Evolutionary conservation across 306 rosid genomes (phyloP).

Genomic region (Castanea sativa): DNA sequence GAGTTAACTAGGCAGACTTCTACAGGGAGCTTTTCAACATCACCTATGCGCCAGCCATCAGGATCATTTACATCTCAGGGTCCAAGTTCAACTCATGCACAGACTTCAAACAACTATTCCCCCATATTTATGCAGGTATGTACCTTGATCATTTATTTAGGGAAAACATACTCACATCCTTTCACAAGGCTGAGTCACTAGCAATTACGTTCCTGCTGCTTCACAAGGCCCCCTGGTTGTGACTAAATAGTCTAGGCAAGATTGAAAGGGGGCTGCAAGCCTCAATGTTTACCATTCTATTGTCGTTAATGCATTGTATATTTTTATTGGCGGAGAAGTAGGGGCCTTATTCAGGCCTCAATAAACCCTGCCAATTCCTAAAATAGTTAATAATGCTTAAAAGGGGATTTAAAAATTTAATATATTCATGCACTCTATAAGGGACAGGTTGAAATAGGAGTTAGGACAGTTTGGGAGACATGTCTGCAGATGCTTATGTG

Average conservation of each 20-base stretch:
- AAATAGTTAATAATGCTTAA: background rate
- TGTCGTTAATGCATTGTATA: background rate
- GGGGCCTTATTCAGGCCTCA: background rate
- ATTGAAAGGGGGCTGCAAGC: background rate
- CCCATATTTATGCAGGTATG: slow-evolving; percentile 96
- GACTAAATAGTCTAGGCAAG: background rate
- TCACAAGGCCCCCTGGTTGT: background rate
- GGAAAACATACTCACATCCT: background rate
- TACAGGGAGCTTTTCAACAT: slow-evolving; percentile 45
- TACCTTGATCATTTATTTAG: background rate
- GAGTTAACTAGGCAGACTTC: slow-evolving; percentile 91
- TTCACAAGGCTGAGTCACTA: background rate
- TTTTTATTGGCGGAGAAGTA: background rate
- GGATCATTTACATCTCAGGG: slow-evolving; percentile 61
- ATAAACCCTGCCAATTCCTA: background rate
- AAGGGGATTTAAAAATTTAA: background rate
- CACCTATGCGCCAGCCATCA: slow-evolving; percentile 75
- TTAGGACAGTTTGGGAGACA: no score
- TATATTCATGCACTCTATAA: no score
- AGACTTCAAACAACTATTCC: slow-evolving; percentile 66
- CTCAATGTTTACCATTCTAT: background rate
- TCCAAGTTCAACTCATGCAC: slow-evolving; percentile 61
- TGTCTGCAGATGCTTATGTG: no score
- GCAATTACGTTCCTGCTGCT: background rate
- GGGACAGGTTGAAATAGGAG: no score